Percentiles rank a stretch among this genome's conserved stretches.
Evolutionary conservation across 306 rosid genomes (phyloP).

Genomic region (Glycine tomentella): DNA sequence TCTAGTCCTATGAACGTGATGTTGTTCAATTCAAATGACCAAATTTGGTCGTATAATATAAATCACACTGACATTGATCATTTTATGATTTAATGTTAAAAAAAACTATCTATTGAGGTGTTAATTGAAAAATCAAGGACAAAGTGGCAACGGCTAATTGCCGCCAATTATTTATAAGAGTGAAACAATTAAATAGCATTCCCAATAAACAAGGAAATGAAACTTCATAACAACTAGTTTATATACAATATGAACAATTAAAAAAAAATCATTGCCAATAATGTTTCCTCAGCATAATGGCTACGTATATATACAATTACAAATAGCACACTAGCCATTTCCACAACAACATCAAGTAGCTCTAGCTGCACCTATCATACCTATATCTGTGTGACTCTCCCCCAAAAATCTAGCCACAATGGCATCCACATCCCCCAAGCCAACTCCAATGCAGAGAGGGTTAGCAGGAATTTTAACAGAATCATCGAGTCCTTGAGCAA

Average conservation of each 20-base stretch:
- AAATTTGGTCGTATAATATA: neutral
- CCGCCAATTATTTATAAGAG: neutral
- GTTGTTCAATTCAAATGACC: neutral
- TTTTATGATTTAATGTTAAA: neutral
- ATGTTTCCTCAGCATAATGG: neutral
- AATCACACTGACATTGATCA: neutral
- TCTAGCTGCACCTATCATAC: constrained; percentile 43
- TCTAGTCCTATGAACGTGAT: neutral
- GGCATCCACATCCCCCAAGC: constrained; percentile 73
- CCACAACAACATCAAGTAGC: constrained; percentile 14
- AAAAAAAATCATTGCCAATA: neutral
- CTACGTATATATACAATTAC: constrained; percentile 27
- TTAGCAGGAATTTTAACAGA: constrained; percentile 59
- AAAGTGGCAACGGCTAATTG: neutral
- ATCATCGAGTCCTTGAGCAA: constrained; percentile 49
- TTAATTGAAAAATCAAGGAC: neutral
- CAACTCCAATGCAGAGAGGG: constrained; percentile 79
- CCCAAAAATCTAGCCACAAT: constrained; percentile 66
- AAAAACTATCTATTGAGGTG: neutral
- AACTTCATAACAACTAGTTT: neutral
- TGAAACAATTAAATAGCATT: neutral
- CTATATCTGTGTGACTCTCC: constrained; percentile 46
- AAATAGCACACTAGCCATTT: neutral
- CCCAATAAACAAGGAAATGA: neutral
- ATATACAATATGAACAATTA: neutral